Percentiles rank a stretch among this genome's conserved stretches.
Evolutionary conservation across 768 basidiomycete species (phyloP).

Genomic region (Paxillus rubicundulus): DNA sequence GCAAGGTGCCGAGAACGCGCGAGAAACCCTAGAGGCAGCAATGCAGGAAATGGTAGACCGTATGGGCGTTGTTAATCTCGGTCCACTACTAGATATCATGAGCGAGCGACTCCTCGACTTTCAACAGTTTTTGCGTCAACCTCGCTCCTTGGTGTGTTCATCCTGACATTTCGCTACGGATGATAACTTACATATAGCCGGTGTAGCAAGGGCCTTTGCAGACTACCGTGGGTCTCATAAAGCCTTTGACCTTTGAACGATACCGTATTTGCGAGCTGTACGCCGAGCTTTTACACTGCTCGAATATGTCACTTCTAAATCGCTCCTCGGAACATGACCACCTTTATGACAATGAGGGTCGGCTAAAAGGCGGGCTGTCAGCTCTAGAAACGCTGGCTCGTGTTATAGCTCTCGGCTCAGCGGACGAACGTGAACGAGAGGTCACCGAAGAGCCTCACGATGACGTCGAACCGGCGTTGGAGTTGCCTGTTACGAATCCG

Average conservation of each 20-base stretch:
- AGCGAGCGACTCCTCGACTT: slow-evolving; percentile 66
- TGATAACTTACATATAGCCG: slow-evolving; percentile 9
- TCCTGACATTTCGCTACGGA: slow-evolving; percentile 1
- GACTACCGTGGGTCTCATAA: slow-evolving; percentile 71
- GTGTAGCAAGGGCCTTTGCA: slow-evolving; percentile 61
- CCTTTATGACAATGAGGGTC: slow-evolving; percentile 79
- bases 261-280: slow-evolving; percentile 96
- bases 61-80: slow-evolving; percentile 89
- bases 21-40: slow-evolving; percentile 65
- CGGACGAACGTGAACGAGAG: slow-evolving; percentile 52
- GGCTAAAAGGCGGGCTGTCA: slow-evolving; percentile 81
- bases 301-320: slow-evolving; percentile 96
- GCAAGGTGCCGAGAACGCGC: slow-evolving; percentile 51
- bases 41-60: slow-evolving; percentile 81
- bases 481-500: slow-evolving; percentile 62
- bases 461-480: slow-evolving; percentile 61
- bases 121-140: slow-evolving; percentile 64
- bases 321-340: slow-evolving; percentile 65
- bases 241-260: slow-evolving; percentile 89
- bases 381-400: slow-evolving; percentile 85
- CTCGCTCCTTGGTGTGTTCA: slow-evolving; percentile 70
- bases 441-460: slow-evolving; percentile 54
- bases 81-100: slow-evolving; percentile 73
- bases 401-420: slow-evolving; percentile 68
- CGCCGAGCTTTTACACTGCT: slow-evolving; percentile 95